Conservation (phyloP, 495 filamentous ascomycete species). For the Baudoinia panamericana region DNA sequence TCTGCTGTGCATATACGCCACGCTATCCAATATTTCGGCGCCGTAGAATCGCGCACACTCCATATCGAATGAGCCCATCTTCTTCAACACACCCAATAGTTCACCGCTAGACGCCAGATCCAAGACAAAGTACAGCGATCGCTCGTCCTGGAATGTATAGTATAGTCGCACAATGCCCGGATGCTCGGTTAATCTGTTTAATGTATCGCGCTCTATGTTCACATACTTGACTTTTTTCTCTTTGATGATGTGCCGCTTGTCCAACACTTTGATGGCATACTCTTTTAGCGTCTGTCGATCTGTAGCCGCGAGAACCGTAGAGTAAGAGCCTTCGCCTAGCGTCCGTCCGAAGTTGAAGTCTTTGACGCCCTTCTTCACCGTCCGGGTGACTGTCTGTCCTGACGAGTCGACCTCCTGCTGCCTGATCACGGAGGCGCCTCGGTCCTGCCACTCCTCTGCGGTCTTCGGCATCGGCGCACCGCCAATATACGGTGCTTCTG, state of each 20-base stretch:
- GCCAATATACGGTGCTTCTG: constrained; percentile 46
- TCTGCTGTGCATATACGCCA: constrained; percentile 94
- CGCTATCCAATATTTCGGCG: constrained; percentile 89
- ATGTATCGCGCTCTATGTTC: constrained; percentile 96
- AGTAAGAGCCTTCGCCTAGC: constrained; percentile 94
- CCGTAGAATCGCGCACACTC: constrained; percentile 93
- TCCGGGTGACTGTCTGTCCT: constrained; percentile 65
- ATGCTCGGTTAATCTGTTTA: constrained; percentile 92
- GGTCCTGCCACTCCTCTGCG: constrained; percentile 84
- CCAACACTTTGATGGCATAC: constrained; percentile 95
- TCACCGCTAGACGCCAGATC: constrained; percentile 91
- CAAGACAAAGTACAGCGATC: constrained; percentile 90
- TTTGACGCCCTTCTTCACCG: constrained; percentile 90
- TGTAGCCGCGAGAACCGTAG: constrained; percentile 86
- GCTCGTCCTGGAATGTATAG: constrained; percentile 97
- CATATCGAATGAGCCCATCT: constrained; percentile 84
- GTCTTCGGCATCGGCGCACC: constrained; percentile 54
- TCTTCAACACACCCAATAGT: constrained; percentile 82
- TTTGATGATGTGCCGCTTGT: constrained; percentile 99
- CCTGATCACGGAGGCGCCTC: constrained; percentile 68
- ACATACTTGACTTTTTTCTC: constrained; percentile 99
- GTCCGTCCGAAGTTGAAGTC: constrained; percentile 92
- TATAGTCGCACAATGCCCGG: constrained; percentile 94
- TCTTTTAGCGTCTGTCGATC: constrained; percentile 92
- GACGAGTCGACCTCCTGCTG: constrained; percentile 70